A percentile compares a stretch with the other conserved stretches of the same genome.
These are phyloP conservation scores for Brassica rapa DNA, from an alignment of 345 rosid genomes.

Conservation along the genomic window DNA sequence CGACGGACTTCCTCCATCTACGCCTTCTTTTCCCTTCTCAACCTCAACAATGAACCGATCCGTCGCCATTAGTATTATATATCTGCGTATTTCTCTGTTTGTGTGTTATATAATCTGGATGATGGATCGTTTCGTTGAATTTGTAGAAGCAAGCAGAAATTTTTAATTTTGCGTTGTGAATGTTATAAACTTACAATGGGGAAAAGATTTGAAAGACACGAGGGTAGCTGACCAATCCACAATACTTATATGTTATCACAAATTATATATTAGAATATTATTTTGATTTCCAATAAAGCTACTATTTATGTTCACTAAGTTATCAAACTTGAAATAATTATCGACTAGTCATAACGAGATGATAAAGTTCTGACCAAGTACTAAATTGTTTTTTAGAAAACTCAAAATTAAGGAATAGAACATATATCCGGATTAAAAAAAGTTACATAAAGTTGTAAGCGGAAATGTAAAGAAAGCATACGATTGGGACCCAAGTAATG, in stretches of 20 bases:
- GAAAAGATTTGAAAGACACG: neutral
- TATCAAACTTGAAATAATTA: neutral
- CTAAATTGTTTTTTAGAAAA: neutral
- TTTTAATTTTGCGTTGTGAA: conserved; percentile 15
- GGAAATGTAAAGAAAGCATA: neutral
- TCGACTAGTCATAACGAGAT: neutral
- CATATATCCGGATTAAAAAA: neutral
- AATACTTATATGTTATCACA: neutral
- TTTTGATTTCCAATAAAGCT: neutral
- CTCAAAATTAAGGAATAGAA: neutral
- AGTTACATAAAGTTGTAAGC: neutral
- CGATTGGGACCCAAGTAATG: neutral
- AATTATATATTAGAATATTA: neutral
- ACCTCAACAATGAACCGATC: conserved; percentile 57
- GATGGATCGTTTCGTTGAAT: neutral
- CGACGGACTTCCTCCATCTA: conserved; percentile 58
- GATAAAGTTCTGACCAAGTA: conserved; percentile 10
- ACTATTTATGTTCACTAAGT: neutral
- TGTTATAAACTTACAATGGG: conserved; percentile 5
- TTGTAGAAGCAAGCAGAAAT: neutral
- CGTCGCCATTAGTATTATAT: conserved; percentile 31
- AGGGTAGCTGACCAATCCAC: conserved; percentile 14
- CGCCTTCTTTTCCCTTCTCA: conserved; percentile 69
- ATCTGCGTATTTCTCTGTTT: neutral
- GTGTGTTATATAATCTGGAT: neutral